Base-by-base conservation (phyloP, 768 basidiomycete genomes). In the Sarcodon sp. region DNA sequence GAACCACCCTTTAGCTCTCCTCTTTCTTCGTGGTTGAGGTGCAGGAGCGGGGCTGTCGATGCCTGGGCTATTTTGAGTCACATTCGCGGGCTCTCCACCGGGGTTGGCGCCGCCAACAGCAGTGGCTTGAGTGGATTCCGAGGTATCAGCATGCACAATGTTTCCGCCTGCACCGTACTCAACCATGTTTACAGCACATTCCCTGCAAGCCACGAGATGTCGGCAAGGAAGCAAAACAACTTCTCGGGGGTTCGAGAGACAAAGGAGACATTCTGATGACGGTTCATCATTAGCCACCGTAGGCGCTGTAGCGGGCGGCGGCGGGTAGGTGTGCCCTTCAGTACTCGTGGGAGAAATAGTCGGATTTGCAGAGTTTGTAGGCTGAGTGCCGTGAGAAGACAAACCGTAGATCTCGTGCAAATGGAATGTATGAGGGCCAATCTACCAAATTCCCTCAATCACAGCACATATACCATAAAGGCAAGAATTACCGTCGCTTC, bases 1-100 rank as follows among this genome's bases (percentile, higher is more conserved):
- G 73, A 86, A 89, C 92, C 92, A 97, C 5, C 92, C 92, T 65
- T 97, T 97, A 0, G 89, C 86, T 68, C 89, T 93, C 55, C 90
- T 74, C 71, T 91, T 93, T 60, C 91, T 71, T 51, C 89, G 72
- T 4, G 73, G 63, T 49, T 41, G 39, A 2, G 7, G 15, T 9
- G 27, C 8, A 4, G 15, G 39, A 8, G 39, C 4, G 8, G 15
- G 39, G 13, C 6, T 13, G 7, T 15, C 13, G 11, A 39, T 10
- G 27, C 8, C 13, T 33, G 33, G 18, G 9, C 15, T 33, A 34
- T 35, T 44, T 34, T 16, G 46, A n/a, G 44, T 35, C 10, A 16
- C 44, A 15, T 35, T n/a, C 39, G 13, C 13, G 13, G 8, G 7
- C 39, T 41, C 39, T 9, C 2, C 39, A 41, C 27, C 27, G 5